Conservation (phyloP, 495 filamentous ascomycete genomes). For the Peziza echinospora region DNA sequence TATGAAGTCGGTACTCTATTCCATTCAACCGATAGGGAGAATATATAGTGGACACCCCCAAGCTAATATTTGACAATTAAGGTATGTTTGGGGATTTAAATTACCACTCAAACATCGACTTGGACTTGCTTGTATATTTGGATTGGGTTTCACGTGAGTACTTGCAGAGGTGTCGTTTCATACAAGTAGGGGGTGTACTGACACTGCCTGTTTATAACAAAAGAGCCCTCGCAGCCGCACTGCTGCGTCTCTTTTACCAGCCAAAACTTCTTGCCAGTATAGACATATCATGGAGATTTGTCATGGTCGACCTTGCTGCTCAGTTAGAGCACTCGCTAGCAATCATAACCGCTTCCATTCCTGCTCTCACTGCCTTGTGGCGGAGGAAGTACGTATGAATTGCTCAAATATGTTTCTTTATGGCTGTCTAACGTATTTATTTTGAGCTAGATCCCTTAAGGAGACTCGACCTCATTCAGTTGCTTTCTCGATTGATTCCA, state of each 20-base stretch:
- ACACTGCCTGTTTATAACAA: too few relatives aligned
- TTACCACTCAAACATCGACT: not conserved
- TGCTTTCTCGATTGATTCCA: not conserved
- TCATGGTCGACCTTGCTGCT: not conserved
- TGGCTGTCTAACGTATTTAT: too few relatives aligned
- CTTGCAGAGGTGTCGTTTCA: too few relatives aligned
- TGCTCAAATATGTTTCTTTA: too few relatives aligned
- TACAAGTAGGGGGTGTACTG: too few relatives aligned
- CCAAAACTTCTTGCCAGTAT: not conserved
- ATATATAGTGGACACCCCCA: too few relatives aligned
- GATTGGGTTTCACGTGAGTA: not conserved
- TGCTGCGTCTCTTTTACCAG: not conserved
- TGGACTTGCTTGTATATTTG: not conserved
- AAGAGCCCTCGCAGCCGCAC: not conserved
- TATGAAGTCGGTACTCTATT: not conserved
- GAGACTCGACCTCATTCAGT: not conserved
- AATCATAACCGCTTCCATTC: not conserved
- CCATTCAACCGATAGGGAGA: too few relatives aligned
- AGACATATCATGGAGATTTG: not conserved
- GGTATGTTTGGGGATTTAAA: not conserved
- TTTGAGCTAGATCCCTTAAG: not conserved
- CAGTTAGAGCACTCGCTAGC: not conserved
- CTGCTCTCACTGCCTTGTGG: not conserved
- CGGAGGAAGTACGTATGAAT: too few relatives aligned
- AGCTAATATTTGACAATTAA: too few relatives aligned